These are phyloP conservation scores for Pyrenophora teres DNA, from an alignment of 2,329 filamentous ascomycete species.

Conservation along the genomic window DNA sequence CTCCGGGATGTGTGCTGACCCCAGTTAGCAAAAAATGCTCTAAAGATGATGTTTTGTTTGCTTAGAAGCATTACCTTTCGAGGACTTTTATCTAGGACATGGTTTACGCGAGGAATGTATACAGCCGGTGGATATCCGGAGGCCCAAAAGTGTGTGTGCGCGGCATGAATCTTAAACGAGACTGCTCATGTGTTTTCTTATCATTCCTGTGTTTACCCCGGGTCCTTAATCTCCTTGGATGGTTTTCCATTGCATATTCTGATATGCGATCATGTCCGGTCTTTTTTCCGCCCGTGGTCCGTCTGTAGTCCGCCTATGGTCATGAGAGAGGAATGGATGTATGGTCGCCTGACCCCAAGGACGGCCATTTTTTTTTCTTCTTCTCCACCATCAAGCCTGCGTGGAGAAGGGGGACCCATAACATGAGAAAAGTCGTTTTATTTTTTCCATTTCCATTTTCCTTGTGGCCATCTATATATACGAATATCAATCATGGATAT, in stretches of 20 bases:
- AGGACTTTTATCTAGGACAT: conserved; percentile 4
- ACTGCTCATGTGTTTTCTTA: conserved; percentile 7
- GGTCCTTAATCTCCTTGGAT: conserved; percentile 4
- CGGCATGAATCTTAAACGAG: conserved; percentile 8
- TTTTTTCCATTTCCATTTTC: too few species aligned
- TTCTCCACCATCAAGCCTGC: too few species aligned
- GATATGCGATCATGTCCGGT: too few species aligned
- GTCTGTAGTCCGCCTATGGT: too few species aligned
- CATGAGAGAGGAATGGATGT: too few species aligned
- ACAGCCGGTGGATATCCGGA: conserved; percentile 7
- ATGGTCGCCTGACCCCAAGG: too few species aligned
- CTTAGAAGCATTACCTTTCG: neutral
- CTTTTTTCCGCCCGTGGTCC: too few species aligned
- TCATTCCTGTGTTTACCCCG: neutral
- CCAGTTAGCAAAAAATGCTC: conserved; percentile 4
- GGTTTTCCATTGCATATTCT: neutral
- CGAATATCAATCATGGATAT: too few species aligned
- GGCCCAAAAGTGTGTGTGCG: conserved; percentile 1
- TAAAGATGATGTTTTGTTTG: neutral
- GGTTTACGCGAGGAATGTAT: conserved; percentile 10
- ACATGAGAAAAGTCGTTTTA: too few species aligned
- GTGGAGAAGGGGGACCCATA: too few species aligned
- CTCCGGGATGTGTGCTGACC: conserved; percentile 5
- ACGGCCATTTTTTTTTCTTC: too few species aligned
- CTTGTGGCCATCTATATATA: too few species aligned